Evolutionary conservation across 257 asterid genomes (phyloP).

Genomic region (Solanum pimpinellifolium): DNA sequence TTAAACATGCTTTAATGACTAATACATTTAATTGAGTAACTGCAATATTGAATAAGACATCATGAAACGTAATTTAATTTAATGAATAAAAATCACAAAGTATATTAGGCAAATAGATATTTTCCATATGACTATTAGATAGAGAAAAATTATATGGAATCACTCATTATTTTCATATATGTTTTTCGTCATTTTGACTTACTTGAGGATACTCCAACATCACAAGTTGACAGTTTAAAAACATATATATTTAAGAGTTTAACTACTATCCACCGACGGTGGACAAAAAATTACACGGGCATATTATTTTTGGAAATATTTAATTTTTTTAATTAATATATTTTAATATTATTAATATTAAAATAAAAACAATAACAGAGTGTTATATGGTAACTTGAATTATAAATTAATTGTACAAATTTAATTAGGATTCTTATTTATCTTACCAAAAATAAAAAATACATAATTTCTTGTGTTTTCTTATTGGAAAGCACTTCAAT

Average conservation of each 20-base stretch:
- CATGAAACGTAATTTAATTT: background rate
- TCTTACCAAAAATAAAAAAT: no score
- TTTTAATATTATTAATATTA: no score
- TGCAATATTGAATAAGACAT: background rate
- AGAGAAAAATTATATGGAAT: background rate
- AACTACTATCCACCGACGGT: no score
- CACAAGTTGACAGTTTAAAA: background rate
- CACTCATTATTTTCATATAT: background rate
- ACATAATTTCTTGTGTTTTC: no score
- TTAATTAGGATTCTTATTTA: no score
- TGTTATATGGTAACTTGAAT: no score
- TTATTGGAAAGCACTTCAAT: no score
- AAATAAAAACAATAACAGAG: no score
- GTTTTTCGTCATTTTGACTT: background rate
- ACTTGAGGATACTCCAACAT: background rate
- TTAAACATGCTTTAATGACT: background rate
- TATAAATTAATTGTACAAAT: no score
- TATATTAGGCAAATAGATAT: background rate
- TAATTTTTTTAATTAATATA: no score
- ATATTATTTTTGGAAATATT: no score
- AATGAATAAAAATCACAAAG: background rate
- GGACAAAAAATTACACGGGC: no score
- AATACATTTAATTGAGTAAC: background rate
- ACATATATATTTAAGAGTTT: background rate
- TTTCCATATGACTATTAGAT: background rate